Percentiles rank a stretch among this genome's conserved stretches.
phyloP scores from a whole-genome alignment of 1,284 basidiomycete species.

The Tranzscheliella williamsii region DNA sequence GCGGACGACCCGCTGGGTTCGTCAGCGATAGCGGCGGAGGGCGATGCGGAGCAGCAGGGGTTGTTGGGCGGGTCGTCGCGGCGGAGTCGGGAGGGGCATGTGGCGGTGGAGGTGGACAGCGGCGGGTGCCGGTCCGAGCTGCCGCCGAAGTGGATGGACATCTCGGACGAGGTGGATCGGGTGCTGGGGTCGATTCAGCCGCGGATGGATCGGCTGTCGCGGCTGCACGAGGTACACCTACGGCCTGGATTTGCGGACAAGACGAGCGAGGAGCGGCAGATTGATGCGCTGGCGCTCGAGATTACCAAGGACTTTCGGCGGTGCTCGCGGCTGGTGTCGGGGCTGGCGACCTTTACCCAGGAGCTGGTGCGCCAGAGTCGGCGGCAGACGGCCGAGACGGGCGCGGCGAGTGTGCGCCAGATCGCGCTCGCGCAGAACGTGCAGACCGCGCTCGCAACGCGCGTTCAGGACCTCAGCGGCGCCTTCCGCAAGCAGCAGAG shows the following conservation, averaged over 20 bases:
- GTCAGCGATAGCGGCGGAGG: slow-evolving; percentile 1
- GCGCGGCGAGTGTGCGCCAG: slow-evolving; percentile 35
- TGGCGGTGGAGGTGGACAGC: slow-evolving; percentile 1
- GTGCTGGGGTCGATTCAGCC: slow-evolving; percentile 41
- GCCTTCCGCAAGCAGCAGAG: slow-evolving; percentile 97
- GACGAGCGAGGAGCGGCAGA: slow-evolving; percentile 87
- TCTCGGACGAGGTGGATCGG: slow-evolving; percentile 47
- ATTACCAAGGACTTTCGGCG: slow-evolving; percentile 69
- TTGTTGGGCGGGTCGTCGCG: slow-evolving; percentile 8
- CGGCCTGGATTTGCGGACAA: slow-evolving; percentile 96
- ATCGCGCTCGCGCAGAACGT: slow-evolving; percentile 79
- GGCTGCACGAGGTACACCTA: slow-evolving; percentile 90
- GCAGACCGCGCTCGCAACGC: slow-evolving; percentile 91
- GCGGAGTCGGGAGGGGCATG: slow-evolving; percentile 13
- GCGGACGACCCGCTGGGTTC: slow-evolving; percentile 23
- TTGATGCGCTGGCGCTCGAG: slow-evolving; percentile 80
- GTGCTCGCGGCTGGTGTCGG: slow-evolving; percentile 41
- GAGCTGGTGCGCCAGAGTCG: slow-evolving; percentile 65
- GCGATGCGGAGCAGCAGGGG: slow-evolving; percentile 1
- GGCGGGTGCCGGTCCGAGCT: slow-evolving; percentile 31
- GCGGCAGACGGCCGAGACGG: slow-evolving; percentile 8
- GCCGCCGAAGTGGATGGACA: slow-evolving; percentile 59
- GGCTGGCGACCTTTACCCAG: slow-evolving; percentile 59
- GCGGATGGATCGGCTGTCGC: slow-evolving; percentile 73
- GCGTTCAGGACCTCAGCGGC: slow-evolving; percentile 88